Percentiles rank a stretch among this genome's conserved stretches.
These are phyloP conservation scores for Hortiboletus campestris DNA, from an alignment of 768 basidiomycete species.

Conservation along the genomic window DNA sequence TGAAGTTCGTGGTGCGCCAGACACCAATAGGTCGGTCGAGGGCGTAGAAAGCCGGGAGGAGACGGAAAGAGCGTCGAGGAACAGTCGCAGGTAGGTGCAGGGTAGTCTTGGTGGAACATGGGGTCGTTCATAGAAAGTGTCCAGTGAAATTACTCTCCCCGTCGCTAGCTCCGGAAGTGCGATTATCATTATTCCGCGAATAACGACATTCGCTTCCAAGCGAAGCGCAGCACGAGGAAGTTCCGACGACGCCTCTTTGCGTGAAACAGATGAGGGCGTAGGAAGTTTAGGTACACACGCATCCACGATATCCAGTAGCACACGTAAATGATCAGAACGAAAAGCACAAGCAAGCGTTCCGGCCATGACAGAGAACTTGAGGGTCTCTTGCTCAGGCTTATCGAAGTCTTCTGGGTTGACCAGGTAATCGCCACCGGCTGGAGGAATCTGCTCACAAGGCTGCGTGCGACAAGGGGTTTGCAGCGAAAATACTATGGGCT, in stretches of 20 bases:
- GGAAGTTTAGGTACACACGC: constrained; percentile 28
- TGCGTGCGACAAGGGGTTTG: constrained; percentile 40
- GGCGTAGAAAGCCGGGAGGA: constrained; percentile 14
- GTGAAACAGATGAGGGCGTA: constrained; percentile 11
- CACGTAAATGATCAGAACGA: constrained; percentile 54
- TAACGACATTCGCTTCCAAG: constrained; percentile 33
- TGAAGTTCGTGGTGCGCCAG: not conserved
- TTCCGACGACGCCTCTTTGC: constrained; percentile 14
- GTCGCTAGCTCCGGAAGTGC: constrained; percentile 37
- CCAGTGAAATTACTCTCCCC: constrained; percentile 15
- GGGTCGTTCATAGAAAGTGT: constrained; percentile 55
- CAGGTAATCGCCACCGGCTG: constrained; percentile 3
- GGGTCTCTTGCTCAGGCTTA: constrained; percentile 26
- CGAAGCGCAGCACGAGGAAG: constrained; percentile 25
- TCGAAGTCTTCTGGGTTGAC: constrained; percentile 8
- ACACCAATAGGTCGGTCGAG: constrained; percentile 1
- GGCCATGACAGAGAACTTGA: constrained; percentile 41
- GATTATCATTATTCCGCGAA: constrained; percentile 50
- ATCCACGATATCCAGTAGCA: constrained; percentile 43
- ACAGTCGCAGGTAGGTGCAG: constrained; percentile 52
- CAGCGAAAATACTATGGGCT: constrained; percentile 58
- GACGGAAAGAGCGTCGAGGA: constrained; percentile 39
- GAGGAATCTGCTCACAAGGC: constrained; percentile 6
- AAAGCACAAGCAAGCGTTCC: constrained; percentile 58
- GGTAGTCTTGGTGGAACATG: constrained; percentile 53